A percentile compares a stretch with the other conserved stretches of the same genome.
phyloP scores from a whole-genome alignment of 176 grass and related monocot genomes.

The Dactylis glomerata region DNA sequence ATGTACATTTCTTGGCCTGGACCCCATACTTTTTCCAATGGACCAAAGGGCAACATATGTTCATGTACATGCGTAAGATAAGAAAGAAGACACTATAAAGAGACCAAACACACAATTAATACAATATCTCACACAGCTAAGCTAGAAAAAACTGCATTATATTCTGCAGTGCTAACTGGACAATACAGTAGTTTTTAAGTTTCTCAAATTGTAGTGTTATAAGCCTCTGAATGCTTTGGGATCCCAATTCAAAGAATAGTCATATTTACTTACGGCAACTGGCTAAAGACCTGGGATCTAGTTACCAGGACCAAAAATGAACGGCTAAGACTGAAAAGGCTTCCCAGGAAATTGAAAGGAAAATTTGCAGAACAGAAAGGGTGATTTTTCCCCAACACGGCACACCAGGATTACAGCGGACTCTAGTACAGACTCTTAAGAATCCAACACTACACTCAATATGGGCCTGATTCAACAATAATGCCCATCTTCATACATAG shows the following conservation, averaged over 20 bases:
- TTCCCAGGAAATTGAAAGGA: background rate
- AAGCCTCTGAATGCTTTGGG: background rate
- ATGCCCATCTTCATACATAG: background rate
- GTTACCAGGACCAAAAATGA: background rate
- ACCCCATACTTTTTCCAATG: background rate
- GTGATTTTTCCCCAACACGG: background rate
- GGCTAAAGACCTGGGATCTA: background rate
- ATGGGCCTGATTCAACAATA: background rate
- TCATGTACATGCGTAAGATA: background rate
- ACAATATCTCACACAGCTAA: background rate
- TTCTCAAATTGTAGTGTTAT: background rate
- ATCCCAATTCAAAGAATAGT: background rate
- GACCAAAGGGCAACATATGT: background rate
- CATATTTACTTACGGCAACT: background rate
- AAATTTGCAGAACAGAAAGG: background rate
- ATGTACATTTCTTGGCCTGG: background rate
- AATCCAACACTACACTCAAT: background rate
- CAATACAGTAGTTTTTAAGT: background rate
- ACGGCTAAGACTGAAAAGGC: background rate
- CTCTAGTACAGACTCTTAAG: background rate
- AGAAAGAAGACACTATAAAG: background rate
- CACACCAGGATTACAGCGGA: background rate
- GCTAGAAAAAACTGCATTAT: background rate
- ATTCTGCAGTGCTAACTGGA: constrained; percentile 5
- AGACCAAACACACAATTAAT: background rate